These are phyloP conservation scores for Coelastrella sp. DNA, from an alignment of 139 green algal genomes.

Conservation along the genomic window DNA sequence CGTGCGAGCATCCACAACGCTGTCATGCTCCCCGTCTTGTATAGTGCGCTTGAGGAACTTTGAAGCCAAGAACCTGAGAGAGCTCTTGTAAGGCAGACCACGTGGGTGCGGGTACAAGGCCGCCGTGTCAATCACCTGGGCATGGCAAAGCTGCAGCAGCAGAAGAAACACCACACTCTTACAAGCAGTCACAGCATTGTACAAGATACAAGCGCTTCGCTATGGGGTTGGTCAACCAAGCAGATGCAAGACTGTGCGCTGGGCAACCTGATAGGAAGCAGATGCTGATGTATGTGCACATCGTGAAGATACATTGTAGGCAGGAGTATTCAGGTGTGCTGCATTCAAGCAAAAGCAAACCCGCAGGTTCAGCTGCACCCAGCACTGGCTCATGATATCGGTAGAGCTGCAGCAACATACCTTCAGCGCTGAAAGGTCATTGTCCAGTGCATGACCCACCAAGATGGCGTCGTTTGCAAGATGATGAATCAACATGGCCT, in stretches of 20 bases:
- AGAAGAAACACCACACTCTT: background rate
- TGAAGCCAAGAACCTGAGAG: constrained; percentile 5
- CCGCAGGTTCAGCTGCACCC: too few relatives aligned
- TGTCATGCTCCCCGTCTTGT: constrained; percentile 85
- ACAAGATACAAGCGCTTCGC: too few relatives aligned
- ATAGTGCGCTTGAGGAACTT: constrained; percentile 83
- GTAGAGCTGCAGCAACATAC: constrained; percentile 33
- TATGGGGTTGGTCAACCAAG: too few relatives aligned
- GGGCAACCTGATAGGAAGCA: too few relatives aligned
- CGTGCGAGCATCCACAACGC: constrained; percentile 80
- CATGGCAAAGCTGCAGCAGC: constrained; percentile 14
- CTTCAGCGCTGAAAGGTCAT: constrained; percentile 86
- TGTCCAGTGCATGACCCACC: constrained; percentile 94
- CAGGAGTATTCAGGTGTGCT: too few relatives aligned
- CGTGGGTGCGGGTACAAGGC: constrained; percentile 86
- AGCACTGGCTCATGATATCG: too few relatives aligned
- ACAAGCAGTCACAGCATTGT: background rate
- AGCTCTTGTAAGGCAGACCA: constrained; percentile 79
- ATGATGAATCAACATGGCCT: constrained; percentile 53
- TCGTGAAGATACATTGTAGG: too few relatives aligned
- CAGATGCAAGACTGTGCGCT: too few relatives aligned
- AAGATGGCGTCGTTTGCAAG: constrained; percentile 82
- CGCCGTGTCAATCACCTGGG: constrained; percentile 84
- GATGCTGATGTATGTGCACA: too few relatives aligned
- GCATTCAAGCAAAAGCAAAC: too few relatives aligned